Evolutionary conservation across 768 basidiomycete species (phyloP), one percentile per base, ranked within the genome.

Genomic region (Termitomyces sp.): DNA sequence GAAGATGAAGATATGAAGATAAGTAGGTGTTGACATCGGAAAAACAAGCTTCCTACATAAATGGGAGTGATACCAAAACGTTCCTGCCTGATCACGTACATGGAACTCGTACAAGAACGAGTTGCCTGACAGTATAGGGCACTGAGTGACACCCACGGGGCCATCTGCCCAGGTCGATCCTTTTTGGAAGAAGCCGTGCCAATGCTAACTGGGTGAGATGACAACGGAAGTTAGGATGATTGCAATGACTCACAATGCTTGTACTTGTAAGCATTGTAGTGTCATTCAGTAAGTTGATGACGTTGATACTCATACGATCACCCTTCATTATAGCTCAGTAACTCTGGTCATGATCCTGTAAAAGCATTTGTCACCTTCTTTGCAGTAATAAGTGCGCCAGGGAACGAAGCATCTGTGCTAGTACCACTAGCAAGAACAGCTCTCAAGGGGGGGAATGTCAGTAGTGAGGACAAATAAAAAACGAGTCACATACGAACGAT

Each of bases 61-160:
- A 45, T 53, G 52, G 5, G 52, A 53, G 19, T 53, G 52, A 28
- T 53, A 53, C 52, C 52, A 53, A 35, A 45, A 53, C 2, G 52
- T 53, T 22, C 52, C 52, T 1, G 52, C 52, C 42, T 53, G 52
- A 17, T 53, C 19, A 2, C 21, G 8, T 9, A 45, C 8, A 7
- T 30, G 2, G 14, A 53, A 53, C 19, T 38, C 22, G 22, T 53
- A 53, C 34, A 53, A 14, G 22, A 53, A 53, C 11, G 52, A 53
- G 24, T 53, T 45, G 22, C 43, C 52, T 2, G 52, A 3, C 9
- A 53, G 14, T n/a, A 53, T 53, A n/a, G 52, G 52, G 24, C 52
- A 53, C n/a, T 53, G 52, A 22, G 34, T 53, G 1, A 53, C 52
- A 2, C 52, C 44, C 6, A 34, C 52, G 5, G 52, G 44, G 0